These are phyloP conservation scores for Microdochium paspali DNA, from an alignment of 2,329 filamentous ascomycete genomes.

Conservation along the genomic window DNA sequence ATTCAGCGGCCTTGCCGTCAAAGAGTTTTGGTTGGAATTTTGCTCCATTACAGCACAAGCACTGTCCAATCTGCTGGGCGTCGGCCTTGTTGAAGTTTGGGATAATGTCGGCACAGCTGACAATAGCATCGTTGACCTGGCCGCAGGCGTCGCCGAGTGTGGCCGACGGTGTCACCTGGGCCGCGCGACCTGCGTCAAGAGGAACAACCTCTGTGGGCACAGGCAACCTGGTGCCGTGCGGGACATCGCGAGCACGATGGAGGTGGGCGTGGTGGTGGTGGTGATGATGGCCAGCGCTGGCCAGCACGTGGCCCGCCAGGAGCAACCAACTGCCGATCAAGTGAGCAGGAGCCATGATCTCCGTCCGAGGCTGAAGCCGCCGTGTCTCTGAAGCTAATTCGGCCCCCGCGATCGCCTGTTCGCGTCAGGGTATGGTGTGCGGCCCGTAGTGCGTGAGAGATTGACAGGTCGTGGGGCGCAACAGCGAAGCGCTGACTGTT, in stretches of 20 bases:
- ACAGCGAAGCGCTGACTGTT: too few relatives aligned
- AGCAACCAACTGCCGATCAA: neutral
- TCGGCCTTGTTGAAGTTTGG: constrained; percentile 2
- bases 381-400: neutral
- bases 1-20: constrained; percentile 2
- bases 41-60: constrained; percentile 5
- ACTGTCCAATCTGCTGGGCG: constrained; percentile 1
- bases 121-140: neutral
- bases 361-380: neutral
- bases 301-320: neutral
- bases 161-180: neutral
- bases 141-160: neutral
- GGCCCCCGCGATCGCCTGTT: neutral
- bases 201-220: neutral
- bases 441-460: too few relatives aligned
- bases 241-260: neutral
- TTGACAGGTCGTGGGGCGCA: neutral
- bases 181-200: neutral
- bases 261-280: neutral
- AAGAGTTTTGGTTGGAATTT: constrained; percentile 2
- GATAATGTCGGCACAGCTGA: constrained; percentile 2
- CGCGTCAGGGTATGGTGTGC: neutral
- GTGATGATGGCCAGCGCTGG: neutral
- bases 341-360: neutral
- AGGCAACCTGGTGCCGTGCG: neutral